Base-by-base conservation (phyloP, 768 basidiomycete genomes). In the Saitozyma sp. region DNA sequence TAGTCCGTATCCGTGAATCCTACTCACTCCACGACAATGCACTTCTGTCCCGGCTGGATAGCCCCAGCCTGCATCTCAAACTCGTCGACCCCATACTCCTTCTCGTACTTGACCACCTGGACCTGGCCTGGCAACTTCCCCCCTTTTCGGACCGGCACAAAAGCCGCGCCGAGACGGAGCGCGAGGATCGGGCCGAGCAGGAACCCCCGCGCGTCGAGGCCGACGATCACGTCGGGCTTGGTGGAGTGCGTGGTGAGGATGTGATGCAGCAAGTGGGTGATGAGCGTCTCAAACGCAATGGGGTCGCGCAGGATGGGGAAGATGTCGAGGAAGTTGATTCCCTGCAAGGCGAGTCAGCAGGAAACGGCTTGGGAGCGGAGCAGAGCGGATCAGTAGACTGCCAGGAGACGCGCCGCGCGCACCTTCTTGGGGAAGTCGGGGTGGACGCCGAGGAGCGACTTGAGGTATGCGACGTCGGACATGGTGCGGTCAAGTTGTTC, bases 201-300 rank as follows among this genome's bases (percentile, higher is more conserved):
- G 83, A 99, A 99, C 13, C 96, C 96, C 59, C 96, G 85, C 20
- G 95, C 95, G 79, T 99, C 96, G 50, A 99, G 84, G 40, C 91
- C 96, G 59, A 99, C 92, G 67, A 99, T 84, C 56, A 91, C 89
- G 79, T 99, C 95, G 17, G 70, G 70, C 37, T 43, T 48, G 46
- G 59, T 17, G 4, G 52, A 59, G 60, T 73, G 67, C 62, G 86
- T 82, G 29, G 90, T 91, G 57, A 88, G 88, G 75, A 98, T 82
- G 75, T 89, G 95, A 80, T 94, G 85, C 56, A 90, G 78, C 62
- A 97, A 83, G 77, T 96, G 89, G 11, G 92, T 91, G 76, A 96
- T 89, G 46, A 98, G 85, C 50, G 89, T 87, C 82, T 97, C 95
- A 75, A 95, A 91, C 4, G 87, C 88, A 58, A 89, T 70, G 10